Conservation (phyloP, 208 protist species). For the Leishmania major region DNA sequence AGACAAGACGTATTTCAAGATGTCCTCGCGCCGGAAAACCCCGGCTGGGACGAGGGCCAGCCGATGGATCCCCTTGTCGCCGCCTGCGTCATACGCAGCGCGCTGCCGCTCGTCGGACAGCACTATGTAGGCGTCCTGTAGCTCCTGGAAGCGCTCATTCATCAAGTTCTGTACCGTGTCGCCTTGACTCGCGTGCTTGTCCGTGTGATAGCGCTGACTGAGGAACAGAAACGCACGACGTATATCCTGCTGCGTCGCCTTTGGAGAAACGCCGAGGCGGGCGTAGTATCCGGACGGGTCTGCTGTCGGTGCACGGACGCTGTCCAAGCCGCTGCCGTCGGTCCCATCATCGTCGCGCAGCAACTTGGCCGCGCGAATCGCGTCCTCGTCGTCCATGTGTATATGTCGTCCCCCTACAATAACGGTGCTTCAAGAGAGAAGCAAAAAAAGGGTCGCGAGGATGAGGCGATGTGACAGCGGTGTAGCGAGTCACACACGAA, state of each 20-base stretch:
- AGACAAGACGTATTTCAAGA: constrained; percentile 57
- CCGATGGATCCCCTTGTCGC: constrained; percentile 43
- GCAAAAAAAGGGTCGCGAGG: not conserved
- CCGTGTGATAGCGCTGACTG: constrained; percentile 86
- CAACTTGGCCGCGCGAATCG: constrained; percentile 20
- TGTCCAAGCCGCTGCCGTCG: constrained; percentile 2
- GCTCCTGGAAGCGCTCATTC: constrained; percentile 80
- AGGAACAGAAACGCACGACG: constrained; percentile 78
- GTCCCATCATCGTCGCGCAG: constrained; percentile 31
- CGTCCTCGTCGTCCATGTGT: constrained; percentile 28
- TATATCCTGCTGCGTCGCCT: constrained; percentile 65
- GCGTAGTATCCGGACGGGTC: constrained; percentile 86
- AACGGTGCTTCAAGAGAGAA: constrained; percentile 7
- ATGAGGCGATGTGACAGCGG: not conserved
- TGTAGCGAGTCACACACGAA: not conserved
- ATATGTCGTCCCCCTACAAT: not conserved
- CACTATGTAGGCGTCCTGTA: constrained; percentile 81
- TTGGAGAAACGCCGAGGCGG: constrained; percentile 53
- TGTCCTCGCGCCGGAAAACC: constrained; percentile 42
- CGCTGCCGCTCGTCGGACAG: constrained; percentile 75
- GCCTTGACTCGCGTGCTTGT: constrained; percentile 66
- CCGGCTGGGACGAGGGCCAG: constrained; percentile 64
- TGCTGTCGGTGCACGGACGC: not conserved
- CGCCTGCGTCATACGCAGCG: constrained; percentile 77
- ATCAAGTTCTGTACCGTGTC: constrained; percentile 57